Evolutionary conservation across 192 early-diverging fungal genomes (phyloP), one percentile per base, ranked within the genome.

Genomic region (Coemansia sp.): DNA sequence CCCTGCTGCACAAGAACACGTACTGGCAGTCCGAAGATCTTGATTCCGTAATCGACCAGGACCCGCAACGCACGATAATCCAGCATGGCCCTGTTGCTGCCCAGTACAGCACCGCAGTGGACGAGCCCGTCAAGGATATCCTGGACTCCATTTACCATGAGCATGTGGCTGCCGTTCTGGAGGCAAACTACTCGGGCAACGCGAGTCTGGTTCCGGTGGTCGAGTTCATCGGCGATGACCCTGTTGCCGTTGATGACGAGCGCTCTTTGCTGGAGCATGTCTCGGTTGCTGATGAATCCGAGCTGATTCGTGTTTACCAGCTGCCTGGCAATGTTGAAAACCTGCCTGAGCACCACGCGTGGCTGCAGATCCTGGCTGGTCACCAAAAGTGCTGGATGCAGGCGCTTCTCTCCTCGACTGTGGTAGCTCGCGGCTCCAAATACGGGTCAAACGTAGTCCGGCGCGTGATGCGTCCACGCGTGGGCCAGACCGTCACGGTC

Each of bases 1-100:
- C 86, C 19, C 89, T 91, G 89, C 88, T 95, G 82, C 90, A 90
- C 79, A 96, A 96, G 85, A 90, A 94, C 73, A 90, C 89, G 9
- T 75, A 90, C 29, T 95, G 93, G 94, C 92, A 93, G 70, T 88
- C 91, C 0, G 95, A 96, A 65, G 85, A 95, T 52, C 72, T 96
- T 8, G 90, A 89, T 48, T 87, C 92, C 23, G 86, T 98, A 46
- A 83, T 91, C 14, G 93, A 85, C 55, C 87, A 91, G 70, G 95
- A 98, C 84, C 86, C 89, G 5, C 86, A 89, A 61, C 87, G 95
- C 63, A 88, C 88, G 6, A 86, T 85, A 60, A 94, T 96, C 66
- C 85, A 96, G 57, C 95, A 98, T 34, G 95, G 95, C 42, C 92
- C 93, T 11, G 86, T 92, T 15, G 91, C 95, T 36, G 93, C 83